Base-by-base conservation (phyloP, 805 yeast species). In the Torulaspora indica region DNA sequence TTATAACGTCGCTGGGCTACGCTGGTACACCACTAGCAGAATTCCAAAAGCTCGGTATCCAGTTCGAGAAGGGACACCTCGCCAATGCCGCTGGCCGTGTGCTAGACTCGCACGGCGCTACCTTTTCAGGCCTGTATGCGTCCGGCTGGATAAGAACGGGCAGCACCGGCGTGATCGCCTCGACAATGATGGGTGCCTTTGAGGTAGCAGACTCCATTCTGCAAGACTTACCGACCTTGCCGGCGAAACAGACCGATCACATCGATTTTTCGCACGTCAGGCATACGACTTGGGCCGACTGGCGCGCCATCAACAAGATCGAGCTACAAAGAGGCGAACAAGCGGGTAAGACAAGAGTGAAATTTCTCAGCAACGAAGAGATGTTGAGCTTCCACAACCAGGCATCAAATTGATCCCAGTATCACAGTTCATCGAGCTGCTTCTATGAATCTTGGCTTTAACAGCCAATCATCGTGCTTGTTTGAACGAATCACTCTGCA, bases 121-220 rank as follows among this genome's bases (percentile, higher is more conserved):
- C 48, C 29, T 54, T 61, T 23, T 67, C 59, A 2, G 83, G 87
- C 0, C 67, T 87, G 46, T 91, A 89, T 55, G 81, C 85, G 2
- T 71, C 89, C 7, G 98, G 98, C 0, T 93, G 98, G 98, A 81
- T 89, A 37, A 79, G 84, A 45, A 80, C 77, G 40, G 95, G 95
- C 1, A 85, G 95, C 6, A 75, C 76, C 23, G 98, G 98, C 1
- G 95, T 88, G 3, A 93, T 93, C 52, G 95, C 95, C 13, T 75
- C 86, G 10, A 88, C 98, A 0, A 85, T 91, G 83, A 76, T 82
- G 74, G 89, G 85, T 47, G 78, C 96, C 1, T 82, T 82, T 50
- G 75, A 78, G 7, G 81, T 91, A 0, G 91, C 88, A 0, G 86
- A 79, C 22, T 67, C 72, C 9, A 71, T 93, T 0, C 56, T 79